phyloP scores from a whole-genome alignment of 78 protist species.

The Dictyostelium capitatum region DNA sequence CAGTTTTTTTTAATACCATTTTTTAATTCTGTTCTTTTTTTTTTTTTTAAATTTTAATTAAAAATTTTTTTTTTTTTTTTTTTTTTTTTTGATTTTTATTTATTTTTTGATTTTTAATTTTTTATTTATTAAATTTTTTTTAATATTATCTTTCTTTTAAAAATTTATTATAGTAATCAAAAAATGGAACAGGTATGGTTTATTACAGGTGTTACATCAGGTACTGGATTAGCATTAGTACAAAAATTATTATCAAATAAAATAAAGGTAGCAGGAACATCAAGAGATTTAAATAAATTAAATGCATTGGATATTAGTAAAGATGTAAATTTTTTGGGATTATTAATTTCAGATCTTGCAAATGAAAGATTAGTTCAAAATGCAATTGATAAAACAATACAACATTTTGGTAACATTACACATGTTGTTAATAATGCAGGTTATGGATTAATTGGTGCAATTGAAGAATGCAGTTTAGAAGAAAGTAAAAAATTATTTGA shows the following conservation, averaged over 20 bases:
- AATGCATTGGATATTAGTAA: background rate
- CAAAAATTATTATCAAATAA: background rate
- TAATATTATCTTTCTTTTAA: background rate
- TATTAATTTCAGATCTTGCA: conserved; percentile 6
- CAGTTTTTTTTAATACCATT: too few relatives aligned
- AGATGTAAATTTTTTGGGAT: background rate
- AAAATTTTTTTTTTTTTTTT: too few relatives aligned
- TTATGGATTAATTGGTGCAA: background rate
- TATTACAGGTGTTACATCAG: conserved; percentile 32
- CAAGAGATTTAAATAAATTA: conserved; percentile 25
- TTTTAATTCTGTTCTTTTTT: too few relatives aligned
- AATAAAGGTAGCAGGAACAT: conserved; percentile 15
- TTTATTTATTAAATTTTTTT: background rate
- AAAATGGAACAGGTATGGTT: conserved; percentile 1
- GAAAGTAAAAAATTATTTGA: conserved; percentile 11
- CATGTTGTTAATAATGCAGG: conserved; percentile 42
- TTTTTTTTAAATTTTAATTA: too few relatives aligned
- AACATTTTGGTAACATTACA: conserved; percentile 20
- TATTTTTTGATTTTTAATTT: background rate
- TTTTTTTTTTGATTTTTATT: too few relatives aligned
- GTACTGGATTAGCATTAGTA: conserved; percentile 27
- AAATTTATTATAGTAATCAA: too few relatives aligned
- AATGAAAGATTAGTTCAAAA: background rate
- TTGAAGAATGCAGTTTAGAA: background rate
- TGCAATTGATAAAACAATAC: conserved; percentile 19